phyloP scores from a whole-genome alignment of 1,284 basidiomycete genomes.

The Termitomyces sp. region DNA sequence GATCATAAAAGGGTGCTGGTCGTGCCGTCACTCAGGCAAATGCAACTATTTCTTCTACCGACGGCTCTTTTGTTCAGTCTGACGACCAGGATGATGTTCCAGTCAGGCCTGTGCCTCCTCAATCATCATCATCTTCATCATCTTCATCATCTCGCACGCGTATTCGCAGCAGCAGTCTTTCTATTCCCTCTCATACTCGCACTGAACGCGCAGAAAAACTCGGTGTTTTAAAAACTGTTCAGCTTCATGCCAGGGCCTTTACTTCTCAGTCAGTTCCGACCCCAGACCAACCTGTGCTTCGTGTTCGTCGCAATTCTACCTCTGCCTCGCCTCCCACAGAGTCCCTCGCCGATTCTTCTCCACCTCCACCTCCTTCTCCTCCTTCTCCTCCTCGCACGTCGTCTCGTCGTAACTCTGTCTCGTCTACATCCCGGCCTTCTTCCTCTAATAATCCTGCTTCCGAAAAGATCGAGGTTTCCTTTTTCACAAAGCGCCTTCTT shows the following conservation, averaged over 20 bases:
- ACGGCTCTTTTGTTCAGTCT: conserved; percentile 37
- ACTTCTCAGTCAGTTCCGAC: conserved; percentile 17
- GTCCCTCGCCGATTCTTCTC: conserved; percentile 8
- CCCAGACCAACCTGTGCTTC: conserved; percentile 11
- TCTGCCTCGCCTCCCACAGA: conserved; percentile 20
- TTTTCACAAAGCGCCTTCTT: conserved; percentile 20
- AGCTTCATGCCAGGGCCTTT: conserved; percentile 55
- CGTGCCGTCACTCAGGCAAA: conserved; percentile 69
- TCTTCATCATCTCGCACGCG: conserved; percentile 31
- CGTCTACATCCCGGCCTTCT: not conserved
- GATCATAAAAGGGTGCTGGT: conserved; percentile 45
- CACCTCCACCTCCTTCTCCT: conserved; percentile 9
- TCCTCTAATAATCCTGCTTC: conserved; percentile 24
- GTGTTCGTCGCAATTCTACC: conserved; percentile 43
- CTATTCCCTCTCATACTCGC: conserved; percentile 37
- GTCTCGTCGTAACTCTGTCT: no score
- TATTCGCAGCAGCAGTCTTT: conserved; percentile 56
- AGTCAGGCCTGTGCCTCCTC: conserved; percentile 22
- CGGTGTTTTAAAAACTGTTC: conserved; percentile 57
- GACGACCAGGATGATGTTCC: conserved; percentile 57
- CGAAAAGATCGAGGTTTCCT: conserved; percentile 15
- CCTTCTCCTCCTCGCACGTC: conserved; percentile 1
- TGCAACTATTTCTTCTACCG: conserved; percentile 43
- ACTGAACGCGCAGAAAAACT: conserved; percentile 39
- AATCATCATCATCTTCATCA: no score